These are phyloP conservation scores for Digitaria exilis DNA, from an alignment of 202 grass and related monocot genomes.

Conservation along the genomic window DNA sequence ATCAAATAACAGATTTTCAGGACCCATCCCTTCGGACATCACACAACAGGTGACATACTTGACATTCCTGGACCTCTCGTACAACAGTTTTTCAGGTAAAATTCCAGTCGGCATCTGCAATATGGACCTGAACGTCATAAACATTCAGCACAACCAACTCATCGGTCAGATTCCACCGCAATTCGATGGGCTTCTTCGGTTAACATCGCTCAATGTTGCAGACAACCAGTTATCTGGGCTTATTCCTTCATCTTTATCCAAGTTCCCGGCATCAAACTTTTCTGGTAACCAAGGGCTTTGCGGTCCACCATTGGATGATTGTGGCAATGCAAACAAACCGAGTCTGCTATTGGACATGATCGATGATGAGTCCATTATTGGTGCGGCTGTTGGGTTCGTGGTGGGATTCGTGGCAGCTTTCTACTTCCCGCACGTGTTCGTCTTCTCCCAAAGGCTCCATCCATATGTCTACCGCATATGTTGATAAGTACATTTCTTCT, in stretches of 20 bases:
- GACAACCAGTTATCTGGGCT: conserved; percentile 51
- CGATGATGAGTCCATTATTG: conserved; percentile 13
- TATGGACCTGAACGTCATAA: background rate
- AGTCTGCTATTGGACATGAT: background rate
- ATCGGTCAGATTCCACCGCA: background rate
- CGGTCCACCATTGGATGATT: background rate
- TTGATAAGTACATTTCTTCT: background rate
- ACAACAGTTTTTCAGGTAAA: background rate
- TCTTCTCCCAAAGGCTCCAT: background rate
- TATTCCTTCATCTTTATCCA: background rate
- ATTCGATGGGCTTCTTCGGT: background rate
- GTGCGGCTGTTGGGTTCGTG: conserved; percentile 28
- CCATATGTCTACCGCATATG: background rate
- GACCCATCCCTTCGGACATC: background rate
- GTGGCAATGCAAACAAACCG: background rate
- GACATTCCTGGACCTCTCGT: background rate
- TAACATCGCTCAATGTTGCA: conserved; percentile 38
- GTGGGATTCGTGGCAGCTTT: conserved; percentile 48
- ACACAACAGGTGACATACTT: background rate
- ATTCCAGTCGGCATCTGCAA: background rate
- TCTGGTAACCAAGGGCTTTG: conserved; percentile 54
- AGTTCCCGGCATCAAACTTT: background rate
- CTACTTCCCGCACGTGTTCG: conserved; percentile 35
- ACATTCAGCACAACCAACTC: background rate
- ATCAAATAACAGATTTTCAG: background rate